Percentiles rank a stretch among this genome's conserved stretches.
Conservation (phyloP, 2,329 filamentous ascomycete species). For the Pestalotiopsis fici region DNA sequence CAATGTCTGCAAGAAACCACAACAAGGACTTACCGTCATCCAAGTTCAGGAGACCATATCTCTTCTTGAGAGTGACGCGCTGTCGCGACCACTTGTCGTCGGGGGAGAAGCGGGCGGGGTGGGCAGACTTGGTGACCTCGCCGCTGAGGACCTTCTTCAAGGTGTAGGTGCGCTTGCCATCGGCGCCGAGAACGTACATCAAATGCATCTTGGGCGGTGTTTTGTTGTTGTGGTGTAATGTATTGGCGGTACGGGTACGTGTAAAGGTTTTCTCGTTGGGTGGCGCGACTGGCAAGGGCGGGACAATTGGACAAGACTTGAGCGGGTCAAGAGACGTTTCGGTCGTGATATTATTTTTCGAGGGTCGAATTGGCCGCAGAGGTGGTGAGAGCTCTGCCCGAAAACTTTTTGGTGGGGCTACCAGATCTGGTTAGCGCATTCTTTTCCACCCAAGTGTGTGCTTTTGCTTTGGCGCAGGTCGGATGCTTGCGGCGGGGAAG, state of each 20-base stretch:
- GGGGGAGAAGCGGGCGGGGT: conserved; percentile 94
- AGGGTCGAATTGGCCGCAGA: neutral
- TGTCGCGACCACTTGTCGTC: conserved; percentile 99
- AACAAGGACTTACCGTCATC: conserved; percentile 58
- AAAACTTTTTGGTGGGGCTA: conserved; percentile 11
- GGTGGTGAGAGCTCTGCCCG: neutral
- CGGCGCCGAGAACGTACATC: conserved; percentile 81
- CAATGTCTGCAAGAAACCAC: conserved; percentile 14
- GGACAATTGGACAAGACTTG: no score
- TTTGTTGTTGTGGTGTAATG: neutral
- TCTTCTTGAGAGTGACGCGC: conserved; percentile 90
- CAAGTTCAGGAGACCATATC: conserved; percentile 85
- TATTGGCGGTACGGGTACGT: neutral
- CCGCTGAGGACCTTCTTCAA: conserved; percentile 85
- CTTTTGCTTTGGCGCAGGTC: neutral
- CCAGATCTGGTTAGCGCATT: neutral
- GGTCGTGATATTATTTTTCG: neutral
- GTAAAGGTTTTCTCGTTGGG: neutral
- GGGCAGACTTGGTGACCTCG: conserved; percentile 91
- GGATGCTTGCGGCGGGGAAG: neutral
- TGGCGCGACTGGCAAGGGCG: no score
- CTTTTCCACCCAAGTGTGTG: neutral
- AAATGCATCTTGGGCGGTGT: conserved; percentile 50
- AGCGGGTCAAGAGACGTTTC: no score
- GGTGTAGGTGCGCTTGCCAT: conserved; percentile 90